phyloP scores from a whole-genome alignment of 2,329 filamentous ascomycete species.

The Xylaria sp. region DNA sequence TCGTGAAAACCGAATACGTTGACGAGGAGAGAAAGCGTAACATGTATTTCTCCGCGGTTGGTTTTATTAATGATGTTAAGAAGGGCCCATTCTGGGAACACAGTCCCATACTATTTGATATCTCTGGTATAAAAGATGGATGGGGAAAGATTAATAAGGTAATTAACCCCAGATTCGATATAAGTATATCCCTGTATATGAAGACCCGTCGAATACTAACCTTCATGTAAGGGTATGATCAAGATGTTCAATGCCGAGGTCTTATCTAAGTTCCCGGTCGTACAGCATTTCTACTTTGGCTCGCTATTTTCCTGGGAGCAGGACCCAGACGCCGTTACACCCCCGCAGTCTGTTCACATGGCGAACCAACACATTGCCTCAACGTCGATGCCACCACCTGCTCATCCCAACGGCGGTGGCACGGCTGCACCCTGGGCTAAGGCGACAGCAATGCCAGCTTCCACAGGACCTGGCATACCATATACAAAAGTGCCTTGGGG shows the following conservation, averaged over 20 bases:
- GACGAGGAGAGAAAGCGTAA: conserved; percentile 73
- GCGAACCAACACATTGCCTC: conserved; percentile 61
- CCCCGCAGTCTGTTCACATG: conserved; percentile 66
- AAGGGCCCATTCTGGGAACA: conserved; percentile 97
- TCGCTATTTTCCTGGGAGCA: conserved; percentile 81
- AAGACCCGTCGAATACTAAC: background rate
- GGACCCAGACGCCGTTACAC: conserved; percentile 68
- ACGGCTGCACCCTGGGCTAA: conserved; percentile 60
- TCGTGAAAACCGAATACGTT: conserved; percentile 73
- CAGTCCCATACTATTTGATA: conserved; percentile 92
- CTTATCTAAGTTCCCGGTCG: conserved; percentile 94
- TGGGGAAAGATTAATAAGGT: conserved; percentile 99
- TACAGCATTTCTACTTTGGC: conserved; percentile 94
- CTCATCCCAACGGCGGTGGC: conserved; percentile 45
- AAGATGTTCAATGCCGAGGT: conserved; percentile 99
- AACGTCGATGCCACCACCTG: conserved; percentile 45
- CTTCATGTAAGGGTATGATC: conserved; percentile 80
- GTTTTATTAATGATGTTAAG: conserved; percentile 98
- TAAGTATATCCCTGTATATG: background rate
- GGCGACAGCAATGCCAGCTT: conserved; percentile 54
- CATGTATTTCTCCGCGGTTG: conserved; percentile 95
- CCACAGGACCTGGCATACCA: conserved; percentile 49
- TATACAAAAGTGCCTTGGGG: conserved; percentile 45
- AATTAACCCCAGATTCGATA: conserved; percentile 43
- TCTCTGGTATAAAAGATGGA: conserved; percentile 89